Conservation (phyloP, 495 filamentous ascomycete species). For the Tuber indicum region DNA sequence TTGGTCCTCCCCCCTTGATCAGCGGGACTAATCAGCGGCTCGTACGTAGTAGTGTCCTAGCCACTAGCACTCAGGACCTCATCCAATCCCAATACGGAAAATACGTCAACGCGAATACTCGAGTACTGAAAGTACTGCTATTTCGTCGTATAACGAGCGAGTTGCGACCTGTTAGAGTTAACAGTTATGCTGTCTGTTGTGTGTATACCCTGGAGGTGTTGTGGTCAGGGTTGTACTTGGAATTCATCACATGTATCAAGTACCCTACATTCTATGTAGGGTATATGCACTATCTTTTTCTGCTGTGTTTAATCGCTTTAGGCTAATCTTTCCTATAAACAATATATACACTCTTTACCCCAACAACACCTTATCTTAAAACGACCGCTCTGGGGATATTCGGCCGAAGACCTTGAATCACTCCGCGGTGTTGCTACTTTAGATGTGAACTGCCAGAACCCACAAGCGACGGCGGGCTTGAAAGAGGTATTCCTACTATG, state of each 20-base stretch:
- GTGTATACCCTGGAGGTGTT: no score
- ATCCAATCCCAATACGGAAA: slow-evolving; percentile 44
- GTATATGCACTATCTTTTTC: no score
- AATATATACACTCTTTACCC: no score
- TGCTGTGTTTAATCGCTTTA: no score
- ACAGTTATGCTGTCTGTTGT: no score
- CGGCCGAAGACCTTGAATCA: slow-evolving; percentile 49
- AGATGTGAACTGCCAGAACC: slow-evolving; percentile 64
- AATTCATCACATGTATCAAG: no score
- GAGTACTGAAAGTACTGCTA: slow-evolving; percentile 35
- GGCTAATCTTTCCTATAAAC: no score
- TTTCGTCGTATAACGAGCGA: slow-evolving; percentile 41
- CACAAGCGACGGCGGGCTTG: slow-evolving; percentile 52
- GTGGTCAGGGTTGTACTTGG: no score
- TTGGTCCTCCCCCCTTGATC: no score
- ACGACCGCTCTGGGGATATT: slow-evolving; percentile 56
- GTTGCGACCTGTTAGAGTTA: slow-evolving; percentile 44
- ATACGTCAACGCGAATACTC: slow-evolving; percentile 45
- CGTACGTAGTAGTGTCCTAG: background rate
- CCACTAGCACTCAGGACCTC: background rate
- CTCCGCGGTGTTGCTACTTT: slow-evolving; percentile 57
- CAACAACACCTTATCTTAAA: no score
- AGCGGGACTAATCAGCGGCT: background rate
- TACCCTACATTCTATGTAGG: no score
- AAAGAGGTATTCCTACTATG: slow-evolving; percentile 44